A percentile compares a stretch with the other conserved stretches of the same genome.
Conservation (phyloP, 331 rosid species). For the Acacia concinna region DNA sequence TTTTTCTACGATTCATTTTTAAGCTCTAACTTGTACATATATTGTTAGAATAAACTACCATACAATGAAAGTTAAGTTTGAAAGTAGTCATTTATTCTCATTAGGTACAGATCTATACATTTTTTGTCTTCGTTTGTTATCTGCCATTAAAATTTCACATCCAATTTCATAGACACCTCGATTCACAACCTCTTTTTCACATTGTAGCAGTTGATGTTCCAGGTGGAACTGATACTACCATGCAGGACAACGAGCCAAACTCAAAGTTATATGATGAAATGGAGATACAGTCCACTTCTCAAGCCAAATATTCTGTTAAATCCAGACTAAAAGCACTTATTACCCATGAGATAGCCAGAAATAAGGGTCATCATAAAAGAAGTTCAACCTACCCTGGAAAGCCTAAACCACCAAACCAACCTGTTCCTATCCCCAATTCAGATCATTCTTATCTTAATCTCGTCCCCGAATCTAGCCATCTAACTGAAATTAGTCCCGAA, state of each 20-base stretch:
- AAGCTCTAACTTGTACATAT: neutral
- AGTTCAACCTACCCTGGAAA: slow-evolving; percentile 55
- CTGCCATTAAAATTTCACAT: neutral
- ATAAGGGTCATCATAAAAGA: slow-evolving; percentile 48
- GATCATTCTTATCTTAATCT: slow-evolving; percentile 39
- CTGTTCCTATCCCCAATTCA: slow-evolving; percentile 35
- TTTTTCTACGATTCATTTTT: neutral
- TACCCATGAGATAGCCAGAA: slow-evolving; percentile 50
- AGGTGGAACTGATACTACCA: neutral
- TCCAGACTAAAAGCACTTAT: slow-evolving; percentile 52
- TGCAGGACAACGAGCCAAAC: slow-evolving; percentile 13
- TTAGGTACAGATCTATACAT: neutral
- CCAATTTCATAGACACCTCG: neutral
- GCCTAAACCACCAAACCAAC: slow-evolving; percentile 23
- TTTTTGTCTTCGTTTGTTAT: neutral
- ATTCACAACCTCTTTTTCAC: neutral
- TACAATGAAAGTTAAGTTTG: neutral
- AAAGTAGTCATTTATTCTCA: slow-evolving; percentile 9
- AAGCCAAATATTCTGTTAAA: slow-evolving; percentile 43
- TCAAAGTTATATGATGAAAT: slow-evolving; percentile 30
- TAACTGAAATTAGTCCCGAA: slow-evolving; percentile 33
- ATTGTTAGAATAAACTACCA: neutral
- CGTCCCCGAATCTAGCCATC: slow-evolving; percentile 23
- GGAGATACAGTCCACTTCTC: slow-evolving; percentile 24
- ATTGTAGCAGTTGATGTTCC: slow-evolving; percentile 37